Base-by-base conservation (phyloP, 352 stramenopile species). In the Blastocystis sp. region DNA sequence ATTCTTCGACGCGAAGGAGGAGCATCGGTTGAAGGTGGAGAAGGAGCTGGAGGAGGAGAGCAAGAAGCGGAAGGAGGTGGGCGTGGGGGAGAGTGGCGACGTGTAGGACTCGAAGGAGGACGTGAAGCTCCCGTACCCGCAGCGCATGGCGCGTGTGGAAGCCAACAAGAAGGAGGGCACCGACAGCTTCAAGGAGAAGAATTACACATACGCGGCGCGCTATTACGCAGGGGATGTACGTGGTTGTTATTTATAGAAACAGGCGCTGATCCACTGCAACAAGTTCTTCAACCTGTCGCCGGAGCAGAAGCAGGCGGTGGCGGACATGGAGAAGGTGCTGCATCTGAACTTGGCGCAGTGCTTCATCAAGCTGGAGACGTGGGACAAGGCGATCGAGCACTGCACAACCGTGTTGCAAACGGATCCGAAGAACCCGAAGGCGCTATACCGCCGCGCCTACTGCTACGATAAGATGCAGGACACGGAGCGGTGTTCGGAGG, bases 101-200 rank as follows among this genome's bases (percentile, higher is more conserved):
- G 36, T 8, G n/a, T 72, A 72, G 61, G 40, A 72, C 32, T 61
- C 29, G 38, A 92, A 96, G 88, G 93, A 97, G 86, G 92, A 89
- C 14, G 91, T 93, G 54, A 96, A 96, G 87, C 92, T 97, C 2
- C 94, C 93, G 79, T 96, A 95, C 84, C 90, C 91, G 18, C 92
- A 96, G 63, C 92, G 93, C 54, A 96, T 97, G 92, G 90, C 92
- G n/a, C 92, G 96, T 79, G 92, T 96, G 40, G 87, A 90, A 34
- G 95, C 95, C 87, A 97, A 97, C 88, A 97, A 97, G 90, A 93
- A 97, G 46, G 93, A 97, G 86, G 93, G 93, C 81, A 97, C 92
- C 57, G 93, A 96, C 84, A 90, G 97, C 0, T 97, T 96, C 88
- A 91, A 92, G 75, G 93, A 92, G 69, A 92, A 93, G 71, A 96